phyloP scores from a whole-genome alignment of 2,329 filamentous ascomycete genomes.

The Sporothrix pseudoabietina region DNA sequence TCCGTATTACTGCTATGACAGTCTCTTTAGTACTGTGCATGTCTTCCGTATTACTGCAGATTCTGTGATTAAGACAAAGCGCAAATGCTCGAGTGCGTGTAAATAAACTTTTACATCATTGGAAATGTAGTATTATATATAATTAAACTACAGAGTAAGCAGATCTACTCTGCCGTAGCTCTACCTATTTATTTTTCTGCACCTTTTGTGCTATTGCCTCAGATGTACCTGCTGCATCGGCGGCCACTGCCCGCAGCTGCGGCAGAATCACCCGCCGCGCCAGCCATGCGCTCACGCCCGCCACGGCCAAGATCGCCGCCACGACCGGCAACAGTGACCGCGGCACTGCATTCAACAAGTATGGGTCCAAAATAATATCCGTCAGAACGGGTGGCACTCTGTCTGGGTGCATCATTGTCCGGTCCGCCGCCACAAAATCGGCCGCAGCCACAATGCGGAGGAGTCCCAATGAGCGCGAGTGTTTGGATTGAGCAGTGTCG shows the following conservation, averaged over 20 bases:
- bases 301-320: slow-evolving; percentile 66
- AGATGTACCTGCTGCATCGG: not conserved
- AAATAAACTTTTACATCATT: not conserved
- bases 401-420: slow-evolving; percentile 66
- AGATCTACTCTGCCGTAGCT: not conserved
- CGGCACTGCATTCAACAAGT: slow-evolving; percentile 72
- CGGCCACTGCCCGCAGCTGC: slow-evolving; percentile 40
- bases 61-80: too few species aligned
- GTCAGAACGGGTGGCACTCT: slow-evolving; percentile 71
- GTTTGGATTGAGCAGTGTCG: not conserved
- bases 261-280: slow-evolving; percentile 45
- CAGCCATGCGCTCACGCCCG: slow-evolving; percentile 49
- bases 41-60: not conserved
- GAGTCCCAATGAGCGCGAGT: slow-evolving; percentile 53
- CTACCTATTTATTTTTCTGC: not conserved
- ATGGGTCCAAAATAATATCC: slow-evolving; percentile 87
- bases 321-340: slow-evolving; percentile 73
- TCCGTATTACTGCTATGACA: not conserved
- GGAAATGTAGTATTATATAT: not conserved
- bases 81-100: too few species aligned
- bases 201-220: not conserved
- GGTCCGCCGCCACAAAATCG: slow-evolving; percentile 79
- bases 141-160: not conserved
- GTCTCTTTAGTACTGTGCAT: not conserved
- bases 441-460: slow-evolving; percentile 75